Conservation (phyloP, 148 eudicot species). For the Chenopodium formosanum region DNA sequence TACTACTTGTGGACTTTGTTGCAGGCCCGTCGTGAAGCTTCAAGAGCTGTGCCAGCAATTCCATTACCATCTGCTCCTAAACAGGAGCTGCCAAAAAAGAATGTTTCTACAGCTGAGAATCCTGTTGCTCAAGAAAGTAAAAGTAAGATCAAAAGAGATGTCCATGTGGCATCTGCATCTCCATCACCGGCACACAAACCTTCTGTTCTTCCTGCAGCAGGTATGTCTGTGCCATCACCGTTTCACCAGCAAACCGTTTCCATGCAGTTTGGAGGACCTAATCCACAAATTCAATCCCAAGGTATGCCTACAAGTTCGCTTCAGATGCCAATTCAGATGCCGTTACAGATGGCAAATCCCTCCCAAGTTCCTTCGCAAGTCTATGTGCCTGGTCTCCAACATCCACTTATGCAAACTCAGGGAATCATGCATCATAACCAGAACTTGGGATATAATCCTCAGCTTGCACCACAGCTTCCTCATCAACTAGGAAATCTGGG, state of each 20-base stretch:
- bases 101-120: constrained; percentile 39
- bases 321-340: constrained; percentile 53
- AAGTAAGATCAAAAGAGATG: constrained; percentile 41
- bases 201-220: constrained; percentile 46
- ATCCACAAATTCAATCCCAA: constrained; percentile 52
- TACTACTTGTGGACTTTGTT: not conserved
- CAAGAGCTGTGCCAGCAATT: constrained; percentile 34
- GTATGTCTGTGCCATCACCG: constrained; percentile 41
- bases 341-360: constrained; percentile 51
- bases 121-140: constrained; percentile 34
- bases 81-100: constrained; percentile 51
- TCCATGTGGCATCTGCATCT: constrained; percentile 39
- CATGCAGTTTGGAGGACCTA: constrained; percentile 53
- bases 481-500: constrained; percentile 71
- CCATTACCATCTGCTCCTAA: constrained; percentile 57
- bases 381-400: constrained; percentile 64
- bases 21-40: constrained; percentile 58
- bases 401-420: constrained; percentile 67
- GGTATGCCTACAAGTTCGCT: constrained; percentile 44
- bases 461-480: constrained; percentile 55
- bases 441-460: constrained; percentile 54
- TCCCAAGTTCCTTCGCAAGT: constrained; percentile 51
- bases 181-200: constrained; percentile 55
- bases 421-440: constrained; percentile 82
- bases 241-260: constrained; percentile 49